These are phyloP conservation scores for Globisporangium middletonii DNA, from an alignment of 352 stramenopile genomes.

Conservation along the genomic window DNA sequence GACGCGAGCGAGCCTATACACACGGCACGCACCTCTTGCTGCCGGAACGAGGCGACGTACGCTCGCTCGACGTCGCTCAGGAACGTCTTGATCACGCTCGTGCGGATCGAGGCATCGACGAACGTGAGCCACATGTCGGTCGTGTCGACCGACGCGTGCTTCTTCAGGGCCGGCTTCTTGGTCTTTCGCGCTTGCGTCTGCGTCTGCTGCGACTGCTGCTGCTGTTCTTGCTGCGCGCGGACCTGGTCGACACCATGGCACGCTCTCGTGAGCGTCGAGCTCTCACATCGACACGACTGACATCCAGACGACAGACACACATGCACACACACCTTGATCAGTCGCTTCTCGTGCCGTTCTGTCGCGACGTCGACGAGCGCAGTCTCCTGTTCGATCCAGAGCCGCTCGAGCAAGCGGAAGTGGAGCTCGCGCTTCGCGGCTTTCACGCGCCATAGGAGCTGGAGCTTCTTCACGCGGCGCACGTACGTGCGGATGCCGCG, in stretches of 20 bases:
- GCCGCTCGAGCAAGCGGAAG: conserved; percentile 36
- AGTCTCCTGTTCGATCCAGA: conserved; percentile 48
- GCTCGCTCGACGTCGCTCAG: conserved; percentile 32
- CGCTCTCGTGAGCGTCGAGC: neutral
- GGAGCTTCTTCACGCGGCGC: conserved; percentile 42
- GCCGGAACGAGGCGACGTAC: conserved; percentile 29
- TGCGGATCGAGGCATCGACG: conserved; percentile 28
- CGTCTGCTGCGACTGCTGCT: neutral
- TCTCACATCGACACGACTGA: neutral
- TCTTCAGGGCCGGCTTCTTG: conserved; percentile 14
- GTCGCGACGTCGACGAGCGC: conserved; percentile 38
- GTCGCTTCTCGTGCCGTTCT: conserved; percentile 32
- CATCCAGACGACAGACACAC: neutral
- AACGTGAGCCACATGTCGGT: conserved; percentile 42
- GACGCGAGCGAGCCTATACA: neutral
- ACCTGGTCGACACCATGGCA: neutral
- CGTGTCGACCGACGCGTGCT: neutral
- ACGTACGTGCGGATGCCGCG: conserved; percentile 44
- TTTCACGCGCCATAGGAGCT: conserved; percentile 44
- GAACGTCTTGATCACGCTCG: conserved; percentile 32
- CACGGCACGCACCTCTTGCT: conserved; percentile 30
- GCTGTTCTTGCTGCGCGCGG: neutral
- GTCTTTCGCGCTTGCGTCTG: conserved; percentile 15
- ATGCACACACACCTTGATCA: conserved; percentile 20
- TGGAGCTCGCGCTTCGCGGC: conserved; percentile 26